Conservation (phyloP, 148 eudicot genomes). For the Dianthus caryophyllus region DNA sequence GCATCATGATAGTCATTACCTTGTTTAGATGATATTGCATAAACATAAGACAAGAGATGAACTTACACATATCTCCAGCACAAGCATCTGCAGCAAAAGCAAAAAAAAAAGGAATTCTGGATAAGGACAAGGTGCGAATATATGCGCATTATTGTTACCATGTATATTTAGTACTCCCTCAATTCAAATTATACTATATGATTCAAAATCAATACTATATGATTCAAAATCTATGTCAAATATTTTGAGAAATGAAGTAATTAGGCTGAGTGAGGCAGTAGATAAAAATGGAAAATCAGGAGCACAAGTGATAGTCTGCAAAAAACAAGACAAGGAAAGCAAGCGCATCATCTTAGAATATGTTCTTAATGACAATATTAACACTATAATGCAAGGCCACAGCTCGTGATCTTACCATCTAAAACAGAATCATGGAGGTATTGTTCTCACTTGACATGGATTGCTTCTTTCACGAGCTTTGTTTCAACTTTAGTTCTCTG, state of each 20-base stretch:
- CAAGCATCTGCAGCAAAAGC: conserved; percentile 61
- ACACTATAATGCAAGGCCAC: neutral
- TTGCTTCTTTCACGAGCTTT: conserved; percentile 53
- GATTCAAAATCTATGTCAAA: no score
- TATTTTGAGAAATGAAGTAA: no score
- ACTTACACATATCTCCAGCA: conserved; percentile 68
- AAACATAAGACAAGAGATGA: conserved; percentile 11
- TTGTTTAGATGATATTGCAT: neutral
- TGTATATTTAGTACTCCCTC: no score
- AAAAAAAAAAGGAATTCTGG: conserved; percentile 4
- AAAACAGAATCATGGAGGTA: no score
- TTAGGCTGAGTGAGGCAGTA: no score
- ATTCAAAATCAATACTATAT: no score
- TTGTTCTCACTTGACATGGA: no score
- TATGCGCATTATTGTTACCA: neutral
- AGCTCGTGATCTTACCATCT: neutral
- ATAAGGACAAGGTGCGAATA: neutral
- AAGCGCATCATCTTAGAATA: neutral
- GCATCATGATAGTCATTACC: no score
- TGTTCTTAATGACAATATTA: neutral
- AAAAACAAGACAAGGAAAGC: neutral
- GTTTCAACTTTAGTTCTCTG: conserved; percentile 35
- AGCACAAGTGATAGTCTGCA: neutral
- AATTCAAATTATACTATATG: no score
- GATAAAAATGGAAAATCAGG: no score